Evolutionary conservation across 352 stramenopile genomes (phyloP).

Genomic region (Phytopythium kandeliae): DNA sequence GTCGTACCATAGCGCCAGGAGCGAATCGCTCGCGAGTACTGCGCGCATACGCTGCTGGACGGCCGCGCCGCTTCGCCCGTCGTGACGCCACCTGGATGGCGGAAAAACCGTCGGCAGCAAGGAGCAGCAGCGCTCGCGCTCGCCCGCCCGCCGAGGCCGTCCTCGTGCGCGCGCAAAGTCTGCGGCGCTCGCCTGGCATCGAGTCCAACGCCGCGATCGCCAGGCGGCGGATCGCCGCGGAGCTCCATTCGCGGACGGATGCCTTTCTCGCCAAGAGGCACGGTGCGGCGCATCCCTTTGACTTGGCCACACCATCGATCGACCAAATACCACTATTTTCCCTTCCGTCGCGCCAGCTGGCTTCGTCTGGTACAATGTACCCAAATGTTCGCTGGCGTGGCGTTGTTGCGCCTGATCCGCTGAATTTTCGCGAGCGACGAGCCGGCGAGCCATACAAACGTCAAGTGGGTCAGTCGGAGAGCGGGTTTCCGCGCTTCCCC

Average conservation of each 20-base stretch:
- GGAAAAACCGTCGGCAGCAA: background rate
- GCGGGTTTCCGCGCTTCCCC: background rate
- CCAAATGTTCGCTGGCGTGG: background rate
- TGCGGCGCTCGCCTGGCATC: background rate
- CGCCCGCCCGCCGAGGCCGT: too few relatives aligned
- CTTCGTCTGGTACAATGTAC: background rate
- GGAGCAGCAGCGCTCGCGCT: too few relatives aligned
- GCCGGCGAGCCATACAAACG: background rate
- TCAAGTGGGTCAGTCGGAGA: background rate
- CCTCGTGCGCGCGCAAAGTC: background rate
- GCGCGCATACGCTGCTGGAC: too few relatives aligned
- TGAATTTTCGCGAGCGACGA: slow-evolving; percentile 5
- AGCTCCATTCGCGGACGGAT: too few relatives aligned
- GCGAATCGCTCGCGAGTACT: too few relatives aligned
- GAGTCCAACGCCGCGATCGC: background rate
- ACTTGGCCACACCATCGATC: too few relatives aligned
- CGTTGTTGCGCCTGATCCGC: background rate
- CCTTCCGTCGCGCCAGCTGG: background rate
- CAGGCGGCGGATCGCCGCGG: background rate
- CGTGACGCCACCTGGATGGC: background rate
- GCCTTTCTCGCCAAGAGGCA: too few relatives aligned
- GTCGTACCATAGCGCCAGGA: too few relatives aligned
- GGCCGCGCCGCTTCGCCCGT: too few relatives aligned
- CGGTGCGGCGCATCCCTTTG: too few relatives aligned
- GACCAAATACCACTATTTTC: too few relatives aligned